A percentile compares a stretch with the other conserved stretches of the same genome.
Evolutionary conservation across 2,329 filamentous ascomycete genomes (phyloP).

Genomic region (Rhynchosporium graminicola): DNA sequence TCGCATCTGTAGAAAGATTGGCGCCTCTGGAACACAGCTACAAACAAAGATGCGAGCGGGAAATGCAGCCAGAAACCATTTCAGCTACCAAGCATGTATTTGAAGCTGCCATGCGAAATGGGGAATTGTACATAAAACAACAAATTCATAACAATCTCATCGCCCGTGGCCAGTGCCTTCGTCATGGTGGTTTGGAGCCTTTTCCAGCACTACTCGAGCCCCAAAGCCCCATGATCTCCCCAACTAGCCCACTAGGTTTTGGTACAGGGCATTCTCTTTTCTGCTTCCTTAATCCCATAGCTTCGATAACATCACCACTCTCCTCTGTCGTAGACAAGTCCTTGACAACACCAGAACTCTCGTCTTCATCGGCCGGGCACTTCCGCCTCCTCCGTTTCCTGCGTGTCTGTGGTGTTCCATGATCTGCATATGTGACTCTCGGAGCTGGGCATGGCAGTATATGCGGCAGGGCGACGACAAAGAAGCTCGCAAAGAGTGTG

Average conservation of each 20-base stretch:
- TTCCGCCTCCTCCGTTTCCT: conserved; percentile 46
- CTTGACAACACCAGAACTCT: conserved; percentile 13
- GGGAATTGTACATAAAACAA: conserved; percentile 22
- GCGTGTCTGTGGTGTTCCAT: conserved; percentile 36
- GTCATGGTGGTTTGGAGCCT: conserved; percentile 35
- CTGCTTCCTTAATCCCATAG: conserved; percentile 47
- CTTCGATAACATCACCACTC: conserved; percentile 33
- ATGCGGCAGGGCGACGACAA: conserved; percentile 90
- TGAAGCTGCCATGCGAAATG: neutral
- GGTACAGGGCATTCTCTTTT: conserved; percentile 87
- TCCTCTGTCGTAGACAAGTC: conserved; percentile 16
- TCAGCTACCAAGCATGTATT: neutral
- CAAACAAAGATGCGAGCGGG: no score
- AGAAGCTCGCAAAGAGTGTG: conserved; percentile 86
- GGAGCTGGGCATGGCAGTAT: conserved; percentile 88
- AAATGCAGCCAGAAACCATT: neutral
- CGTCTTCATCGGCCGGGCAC: conserved; percentile 42
- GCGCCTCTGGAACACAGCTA: no score
- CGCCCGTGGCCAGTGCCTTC: neutral
- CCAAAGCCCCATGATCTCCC: conserved; percentile 59
- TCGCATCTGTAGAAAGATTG: no score
- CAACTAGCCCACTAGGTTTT: conserved; percentile 79
- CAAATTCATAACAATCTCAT: conserved; percentile 8
- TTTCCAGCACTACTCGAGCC: conserved; percentile 32
- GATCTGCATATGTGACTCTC: conserved; percentile 71